Percentiles rank a stretch among this genome's conserved stretches.
Evolutionary conservation across 805 yeast species (phyloP).

Genomic region (Lipomyces lipofer): DNA sequence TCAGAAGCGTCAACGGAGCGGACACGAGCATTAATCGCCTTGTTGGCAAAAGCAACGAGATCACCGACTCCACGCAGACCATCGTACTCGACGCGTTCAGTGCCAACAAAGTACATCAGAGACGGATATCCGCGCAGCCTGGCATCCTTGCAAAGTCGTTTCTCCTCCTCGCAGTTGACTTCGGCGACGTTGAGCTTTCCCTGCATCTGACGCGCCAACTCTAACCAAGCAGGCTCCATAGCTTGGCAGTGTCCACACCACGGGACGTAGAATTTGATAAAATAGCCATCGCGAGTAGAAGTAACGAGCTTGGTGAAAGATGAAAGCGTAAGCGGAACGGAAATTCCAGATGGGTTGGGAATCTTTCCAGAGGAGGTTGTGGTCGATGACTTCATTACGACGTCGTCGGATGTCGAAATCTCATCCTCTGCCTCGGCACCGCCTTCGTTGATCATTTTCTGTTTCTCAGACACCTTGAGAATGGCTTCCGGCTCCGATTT

Average conservation of each 20-base stretch:
- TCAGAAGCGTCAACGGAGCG: slow-evolving; percentile 36
- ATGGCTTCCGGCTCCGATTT: background rate
- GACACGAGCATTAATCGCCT: slow-evolving; percentile 36
- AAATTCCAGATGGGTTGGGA: slow-evolving; percentile 42
- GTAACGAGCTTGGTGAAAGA: slow-evolving; percentile 37
- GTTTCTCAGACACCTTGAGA: background rate
- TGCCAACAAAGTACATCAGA: slow-evolving; percentile 35
- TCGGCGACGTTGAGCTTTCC: slow-evolving; percentile 44
- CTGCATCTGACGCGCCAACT: slow-evolving; percentile 38
- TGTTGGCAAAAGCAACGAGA: slow-evolving; percentile 40
- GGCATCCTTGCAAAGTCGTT: slow-evolving; percentile 39
- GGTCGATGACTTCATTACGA: slow-evolving; percentile 7
- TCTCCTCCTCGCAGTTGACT: slow-evolving; percentile 43
- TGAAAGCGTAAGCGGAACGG: slow-evolving; percentile 36
- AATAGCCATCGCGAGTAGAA: slow-evolving; percentile 41
- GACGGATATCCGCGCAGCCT: slow-evolving; percentile 38
- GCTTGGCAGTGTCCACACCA: slow-evolving; percentile 44
- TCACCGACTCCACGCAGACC: slow-evolving; percentile 41
- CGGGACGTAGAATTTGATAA: slow-evolving; percentile 45
- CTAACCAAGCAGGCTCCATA: slow-evolving; percentile 43
- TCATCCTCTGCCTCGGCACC: slow-evolving; percentile 8
- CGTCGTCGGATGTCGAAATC: slow-evolving; percentile 10
- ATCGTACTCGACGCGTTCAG: slow-evolving; percentile 35
- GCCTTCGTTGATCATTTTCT: no score
- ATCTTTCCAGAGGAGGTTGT: slow-evolving; percentile 5